phyloP scores from a whole-genome alignment of 1,139 yeast genomes.

The Waltiozyma sp. region DNA sequence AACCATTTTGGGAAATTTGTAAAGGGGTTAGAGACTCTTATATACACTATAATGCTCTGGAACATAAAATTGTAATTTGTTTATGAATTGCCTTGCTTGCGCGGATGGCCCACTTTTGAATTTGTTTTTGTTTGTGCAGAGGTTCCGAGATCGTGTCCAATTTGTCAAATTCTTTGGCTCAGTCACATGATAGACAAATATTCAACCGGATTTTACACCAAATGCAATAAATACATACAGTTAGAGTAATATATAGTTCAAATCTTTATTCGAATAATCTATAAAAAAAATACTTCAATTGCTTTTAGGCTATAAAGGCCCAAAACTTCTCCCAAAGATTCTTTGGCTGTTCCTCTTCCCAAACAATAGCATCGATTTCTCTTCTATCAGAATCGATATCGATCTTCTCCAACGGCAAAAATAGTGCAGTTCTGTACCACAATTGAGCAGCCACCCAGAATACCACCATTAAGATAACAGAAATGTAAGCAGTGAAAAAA shows the following conservation, averaged over 20 bases:
- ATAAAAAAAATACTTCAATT: not conserved
- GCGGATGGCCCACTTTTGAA: too few species aligned
- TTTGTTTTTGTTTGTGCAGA: too few species aligned
- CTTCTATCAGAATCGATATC: slow-evolving; percentile 55
- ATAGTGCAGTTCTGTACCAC: slow-evolving; percentile 29
- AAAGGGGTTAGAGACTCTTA: not conserved
- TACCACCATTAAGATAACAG: slow-evolving; percentile 44
- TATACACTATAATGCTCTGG: too few species aligned
- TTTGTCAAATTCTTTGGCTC: too few species aligned
- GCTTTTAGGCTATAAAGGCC: slow-evolving; percentile 3
- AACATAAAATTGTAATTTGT: not conserved
- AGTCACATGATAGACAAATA: too few species aligned
- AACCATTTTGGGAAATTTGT: not conserved
- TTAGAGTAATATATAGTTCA: too few species aligned
- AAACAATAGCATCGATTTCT: slow-evolving; percentile 39
- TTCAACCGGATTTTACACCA: too few species aligned
- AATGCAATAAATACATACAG: too few species aligned
- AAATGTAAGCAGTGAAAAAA: slow-evolving; percentile 60
- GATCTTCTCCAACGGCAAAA: slow-evolving; percentile 40
- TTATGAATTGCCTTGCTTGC: too few species aligned
- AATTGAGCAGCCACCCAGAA: slow-evolving; percentile 41
- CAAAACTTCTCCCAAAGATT: slow-evolving; percentile 37
- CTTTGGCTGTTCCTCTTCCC: slow-evolving; percentile 39
- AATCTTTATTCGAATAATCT: too few species aligned
- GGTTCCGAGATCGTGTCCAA: too few species aligned